Conservation (phyloP, 352 stramenopile genomes). For the Phytopythium litorale region DNA sequence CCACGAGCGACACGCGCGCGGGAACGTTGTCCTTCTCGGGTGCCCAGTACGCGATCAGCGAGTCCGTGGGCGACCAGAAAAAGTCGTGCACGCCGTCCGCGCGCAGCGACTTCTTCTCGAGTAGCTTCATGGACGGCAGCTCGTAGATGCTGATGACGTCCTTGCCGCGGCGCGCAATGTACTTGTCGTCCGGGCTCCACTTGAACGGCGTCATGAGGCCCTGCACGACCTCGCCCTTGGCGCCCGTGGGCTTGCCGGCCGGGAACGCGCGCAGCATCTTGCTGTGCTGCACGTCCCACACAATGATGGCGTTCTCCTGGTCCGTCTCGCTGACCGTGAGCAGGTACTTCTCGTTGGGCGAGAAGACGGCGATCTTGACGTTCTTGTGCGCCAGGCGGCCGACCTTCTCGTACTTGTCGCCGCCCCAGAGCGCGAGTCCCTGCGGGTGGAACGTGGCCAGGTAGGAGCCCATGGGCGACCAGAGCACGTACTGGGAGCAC, state of each 20-base stretch:
- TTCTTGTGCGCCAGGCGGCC: slow-evolving; percentile 94
- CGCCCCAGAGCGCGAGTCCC: slow-evolving; percentile 97
- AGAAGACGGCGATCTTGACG: slow-evolving; percentile 95
- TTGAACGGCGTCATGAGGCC: slow-evolving; percentile 89
- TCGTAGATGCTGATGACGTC: slow-evolving; percentile 94
- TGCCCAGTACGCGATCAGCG: slow-evolving; percentile 96
- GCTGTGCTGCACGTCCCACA: slow-evolving; percentile 94
- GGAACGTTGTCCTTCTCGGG: slow-evolving; percentile 94
- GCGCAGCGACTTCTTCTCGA: slow-evolving; percentile 96
- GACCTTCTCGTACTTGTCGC: slow-evolving; percentile 96
- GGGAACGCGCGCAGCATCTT: slow-evolving; percentile 84
- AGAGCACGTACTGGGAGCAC: slow-evolving; percentile 98
- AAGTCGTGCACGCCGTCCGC: slow-evolving; percentile 96
- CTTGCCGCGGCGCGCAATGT: slow-evolving; percentile 93
- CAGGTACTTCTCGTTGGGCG: slow-evolving; percentile 96
- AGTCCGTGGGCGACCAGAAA: slow-evolving; percentile 95
- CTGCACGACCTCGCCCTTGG: slow-evolving; percentile 71
- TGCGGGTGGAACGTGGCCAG: slow-evolving; percentile 97
- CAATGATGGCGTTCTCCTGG: slow-evolving; percentile 93
- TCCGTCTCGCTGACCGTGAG: slow-evolving; percentile 95
- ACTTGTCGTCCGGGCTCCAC: slow-evolving; percentile 95
- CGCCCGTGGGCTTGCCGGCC: slow-evolving; percentile 72
- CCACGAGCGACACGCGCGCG: slow-evolving; percentile 96
- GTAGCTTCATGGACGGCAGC: slow-evolving; percentile 94
- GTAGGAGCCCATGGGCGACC: slow-evolving; percentile 96